Base-by-base conservation (phyloP, 768 basidiomycete genomes). In the Gloeopeniophorella convolvens region DNA sequence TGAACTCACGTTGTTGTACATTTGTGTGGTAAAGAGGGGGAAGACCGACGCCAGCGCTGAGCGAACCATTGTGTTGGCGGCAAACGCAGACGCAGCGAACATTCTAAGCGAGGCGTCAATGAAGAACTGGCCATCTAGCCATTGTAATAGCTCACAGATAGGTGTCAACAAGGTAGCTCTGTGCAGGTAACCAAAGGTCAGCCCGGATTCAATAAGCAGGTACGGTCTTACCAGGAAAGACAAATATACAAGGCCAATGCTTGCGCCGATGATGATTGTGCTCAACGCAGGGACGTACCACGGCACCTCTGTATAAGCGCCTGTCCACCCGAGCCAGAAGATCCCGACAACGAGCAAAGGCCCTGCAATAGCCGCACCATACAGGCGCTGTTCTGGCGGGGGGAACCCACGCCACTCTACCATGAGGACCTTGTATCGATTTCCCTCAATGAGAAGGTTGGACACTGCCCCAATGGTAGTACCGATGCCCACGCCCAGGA, bases 21-120 rank as follows among this genome's bases (percentile, higher is more conserved):
- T 79, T 60, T 83, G 78, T 6, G 72, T 70, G 0, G 79, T 82
- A 64, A 85, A 88, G 1, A 85, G 67, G 15, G 82, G 82, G 66
- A 83, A 83, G 0, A 76, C 72, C 0, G 80, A 76, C 1, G 74
- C 81, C 13, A 77, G 68, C 1, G 72, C 71, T 0, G 79, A 81
- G 7, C 82, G 77, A 45, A 78, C 60, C 50, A 83, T 68, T 1
- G 77, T 80, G 60, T 79, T 82, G 8, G 76, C 78, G 6, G 82
- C 75, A 30, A 83, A 75, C 0, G 82, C 81, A 8, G 78, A 80
- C 1, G 82, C 81, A 56, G 72, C 73, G 47, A 58, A 60, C 37
- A 23, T 28, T 32, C 46, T 48, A 32, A 4, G n/a, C n/a, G 16
- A 18, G 7, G 5, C 10, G 15, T 48, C 20, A 48, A n/a, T n/a